phyloP scores from a whole-genome alignment of 2,329 filamentous ascomycete species.

The Fulvia fulva region DNA sequence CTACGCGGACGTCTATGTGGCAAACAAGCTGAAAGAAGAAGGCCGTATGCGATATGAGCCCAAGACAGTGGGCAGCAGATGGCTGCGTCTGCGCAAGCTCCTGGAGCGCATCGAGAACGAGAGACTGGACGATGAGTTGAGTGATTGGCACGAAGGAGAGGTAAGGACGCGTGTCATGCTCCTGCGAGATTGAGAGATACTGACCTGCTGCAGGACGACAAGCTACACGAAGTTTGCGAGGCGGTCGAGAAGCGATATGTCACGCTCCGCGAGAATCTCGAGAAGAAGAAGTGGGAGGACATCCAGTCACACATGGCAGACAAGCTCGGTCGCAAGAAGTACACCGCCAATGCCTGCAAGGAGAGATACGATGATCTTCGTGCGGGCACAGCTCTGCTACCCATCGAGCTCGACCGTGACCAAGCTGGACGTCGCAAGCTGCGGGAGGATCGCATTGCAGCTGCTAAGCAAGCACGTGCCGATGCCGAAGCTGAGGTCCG shows the following conservation, averaged over 20 bases:
- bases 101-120: constrained; percentile 44
- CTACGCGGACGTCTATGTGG: constrained; percentile 44
- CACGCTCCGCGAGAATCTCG: constrained; percentile 38
- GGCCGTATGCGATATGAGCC: constrained; percentile 42
- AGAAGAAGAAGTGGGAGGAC: constrained; percentile 42
- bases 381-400: constrained; percentile 43
- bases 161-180: constrained; percentile 30
- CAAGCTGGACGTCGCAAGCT: constrained; percentile 37
- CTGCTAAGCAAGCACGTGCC: constrained; percentile 25
- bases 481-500: constrained; percentile 1
- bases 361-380: constrained; percentile 41
- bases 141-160: constrained; percentile 49
- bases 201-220: constrained; percentile 38
- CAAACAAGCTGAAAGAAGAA: constrained; percentile 39
- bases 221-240: constrained; percentile 39
- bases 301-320: constrained; percentile 38
- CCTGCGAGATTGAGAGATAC: not conserved
- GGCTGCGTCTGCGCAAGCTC: constrained; percentile 42
- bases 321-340: constrained; percentile 35
- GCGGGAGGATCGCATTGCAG: constrained; percentile 27
- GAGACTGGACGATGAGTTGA: constrained; percentile 44
- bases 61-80: constrained; percentile 49
- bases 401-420: constrained; percentile 42
- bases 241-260: constrained; percentile 43
- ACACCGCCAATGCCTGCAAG: constrained; percentile 45